phyloP scores from a whole-genome alignment of 306 rosid genomes.

The Fagus sylvatica region DNA sequence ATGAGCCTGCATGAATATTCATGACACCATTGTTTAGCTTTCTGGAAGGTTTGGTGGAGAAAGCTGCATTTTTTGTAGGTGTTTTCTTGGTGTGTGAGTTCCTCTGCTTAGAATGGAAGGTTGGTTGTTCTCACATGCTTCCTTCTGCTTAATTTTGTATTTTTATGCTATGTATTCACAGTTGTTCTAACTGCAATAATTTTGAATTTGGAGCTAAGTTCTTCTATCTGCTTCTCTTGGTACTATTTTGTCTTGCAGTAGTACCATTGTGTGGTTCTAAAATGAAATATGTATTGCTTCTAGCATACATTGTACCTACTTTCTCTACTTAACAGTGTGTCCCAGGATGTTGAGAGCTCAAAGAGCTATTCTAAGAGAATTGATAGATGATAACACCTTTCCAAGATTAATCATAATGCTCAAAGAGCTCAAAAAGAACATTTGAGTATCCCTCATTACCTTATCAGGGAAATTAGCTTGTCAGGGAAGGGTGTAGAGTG shows the following conservation, averaged over 20 bases:
- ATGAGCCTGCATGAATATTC: slow-evolving; percentile 13
- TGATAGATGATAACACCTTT: not conserved
- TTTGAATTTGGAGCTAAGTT: not conserved
- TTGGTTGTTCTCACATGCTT: slow-evolving; percentile 29
- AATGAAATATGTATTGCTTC: not conserved
- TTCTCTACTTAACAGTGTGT: not conserved
- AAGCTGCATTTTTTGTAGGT: slow-evolving; percentile 6
- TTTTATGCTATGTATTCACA: not conserved
- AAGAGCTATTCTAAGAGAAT: not conserved
- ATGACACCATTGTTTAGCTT: slow-evolving; percentile 14
- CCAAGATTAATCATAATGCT: too few species aligned
- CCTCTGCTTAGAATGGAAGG: slow-evolving; percentile 38
- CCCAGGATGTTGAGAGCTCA: not conserved
- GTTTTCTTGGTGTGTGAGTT: slow-evolving; percentile 25
- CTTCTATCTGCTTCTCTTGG: not conserved
- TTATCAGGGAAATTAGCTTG: too few species aligned
- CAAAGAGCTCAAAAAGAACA: too few species aligned
- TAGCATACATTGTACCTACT: not conserved
- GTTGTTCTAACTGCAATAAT: not conserved
- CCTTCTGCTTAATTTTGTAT: slow-evolving; percentile 2
- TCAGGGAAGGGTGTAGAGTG: too few species aligned
- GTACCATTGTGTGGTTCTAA: not conserved
- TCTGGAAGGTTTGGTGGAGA: slow-evolving; percentile 11
- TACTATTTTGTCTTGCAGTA: not conserved
- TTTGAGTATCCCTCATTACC: too few species aligned